Base-by-base conservation (phyloP, 768 basidiomycete genomes). In the Suillus variegatus region DNA sequence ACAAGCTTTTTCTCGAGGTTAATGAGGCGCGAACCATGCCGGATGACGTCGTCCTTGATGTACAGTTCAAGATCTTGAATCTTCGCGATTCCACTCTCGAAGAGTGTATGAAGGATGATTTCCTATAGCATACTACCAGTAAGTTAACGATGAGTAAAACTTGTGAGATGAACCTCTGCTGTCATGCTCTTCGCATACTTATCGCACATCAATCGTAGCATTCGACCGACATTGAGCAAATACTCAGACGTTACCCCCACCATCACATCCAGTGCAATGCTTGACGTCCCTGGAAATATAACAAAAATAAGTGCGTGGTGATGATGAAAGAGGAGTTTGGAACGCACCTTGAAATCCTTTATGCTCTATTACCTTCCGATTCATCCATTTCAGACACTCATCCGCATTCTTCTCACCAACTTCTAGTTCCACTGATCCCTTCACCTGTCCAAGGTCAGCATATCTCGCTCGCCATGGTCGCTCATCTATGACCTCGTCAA, bases 1-100 rank as follows among this genome's bases (percentile, higher is more conserved):
- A 88, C 84, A n/a, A 97, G 85, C 79, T 95, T 97, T 84, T 91
- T 91, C 79, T 94, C 91, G 60, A 96, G 79, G 54, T 96, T 95
- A 1, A 76, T 71, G 25, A 99, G 78, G 58, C 94, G 87, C 12
- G 82, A 75, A 8, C 94, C 93, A 71, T 97, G 90, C 54, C 93
- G 84, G 70, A 94, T 82, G 49, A 99, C 84, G 66, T 97, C 97
- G 66, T 98, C 95, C 58, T 86, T 86, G 73, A 98, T 86, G 74
- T 97, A 95, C 14, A 88, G 84, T 69, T 96, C 94, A 1, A 99
- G 84, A 66, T 93, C 90, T 71, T 88, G 83, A 12, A 95, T 80
- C 64, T 87, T 85, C 0, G 93, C 87, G 7, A 86, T 87, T 6
- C 95, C 95, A 66, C 91, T 93, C 78, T 97, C 94, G 68, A 95